phyloP scores from a whole-genome alignment of 768 basidiomycete species.

The Gautieria morchelliformis region DNA sequence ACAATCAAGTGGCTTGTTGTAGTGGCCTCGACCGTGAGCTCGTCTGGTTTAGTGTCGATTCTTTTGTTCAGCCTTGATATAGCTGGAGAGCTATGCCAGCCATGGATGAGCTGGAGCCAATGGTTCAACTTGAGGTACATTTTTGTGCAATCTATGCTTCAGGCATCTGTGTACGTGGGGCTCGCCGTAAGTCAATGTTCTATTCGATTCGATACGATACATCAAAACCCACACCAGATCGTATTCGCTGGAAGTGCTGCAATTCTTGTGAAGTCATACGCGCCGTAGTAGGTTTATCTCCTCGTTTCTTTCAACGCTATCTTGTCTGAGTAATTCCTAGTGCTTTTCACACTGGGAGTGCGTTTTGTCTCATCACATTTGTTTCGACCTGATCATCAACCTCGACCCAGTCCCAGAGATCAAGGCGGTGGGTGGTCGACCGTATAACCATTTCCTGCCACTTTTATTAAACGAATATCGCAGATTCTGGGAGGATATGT shows the following conservation, averaged over 20 bases:
- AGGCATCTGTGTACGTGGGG: constrained; percentile 53
- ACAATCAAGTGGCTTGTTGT: constrained; percentile 64
- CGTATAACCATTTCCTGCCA: not conserved
- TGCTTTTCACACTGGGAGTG: constrained; percentile 75
- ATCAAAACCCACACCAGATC: constrained; percentile 28
- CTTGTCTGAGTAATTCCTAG: constrained; percentile 22
- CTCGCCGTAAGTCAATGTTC: constrained; percentile 41
- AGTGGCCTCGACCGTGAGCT: constrained; percentile 44
- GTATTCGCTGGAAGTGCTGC: constrained; percentile 56
- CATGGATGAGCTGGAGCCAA: constrained; percentile 64
- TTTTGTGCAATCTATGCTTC: constrained; percentile 52
- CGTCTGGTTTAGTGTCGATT: not conserved
- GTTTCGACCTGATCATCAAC: not conserved
- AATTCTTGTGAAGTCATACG: constrained; percentile 51
- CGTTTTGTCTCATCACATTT: constrained; percentile 19
- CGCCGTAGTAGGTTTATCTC: constrained; percentile 48
- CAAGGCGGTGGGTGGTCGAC: constrained; percentile 45
- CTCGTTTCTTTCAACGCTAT: not conserved
- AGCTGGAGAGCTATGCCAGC: constrained; percentile 60
- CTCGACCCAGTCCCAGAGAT: constrained; percentile 56
- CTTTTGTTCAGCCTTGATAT: constrained; percentile 1
- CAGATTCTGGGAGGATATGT: constrained; percentile 80
- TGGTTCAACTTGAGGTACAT: constrained; percentile 44
- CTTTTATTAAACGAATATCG: not conserved
- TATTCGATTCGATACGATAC: not conserved